phyloP scores from a whole-genome alignment of 371 early-diverging fungal species.

The Apophysomyces trapeziformis region DNA sequence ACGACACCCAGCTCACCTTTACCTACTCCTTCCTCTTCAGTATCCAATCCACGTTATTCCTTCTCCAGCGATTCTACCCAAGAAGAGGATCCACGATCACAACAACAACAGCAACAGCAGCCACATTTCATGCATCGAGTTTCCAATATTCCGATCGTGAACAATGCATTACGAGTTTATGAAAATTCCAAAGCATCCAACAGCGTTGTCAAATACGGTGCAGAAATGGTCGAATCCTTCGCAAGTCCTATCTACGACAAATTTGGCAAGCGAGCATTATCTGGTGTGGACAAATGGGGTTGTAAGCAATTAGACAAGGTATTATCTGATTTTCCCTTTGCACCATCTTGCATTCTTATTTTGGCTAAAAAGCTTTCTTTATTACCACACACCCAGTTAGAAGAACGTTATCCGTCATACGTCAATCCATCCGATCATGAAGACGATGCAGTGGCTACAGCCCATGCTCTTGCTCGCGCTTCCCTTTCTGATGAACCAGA shows the following conservation, averaged over 20 bases:
- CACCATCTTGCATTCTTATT: not conserved
- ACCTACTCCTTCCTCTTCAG: constrained; percentile 31
- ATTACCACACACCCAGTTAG: not conserved
- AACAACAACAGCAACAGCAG: constrained; percentile 11
- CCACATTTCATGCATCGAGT: constrained; percentile 75
- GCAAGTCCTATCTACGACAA: constrained; percentile 45
- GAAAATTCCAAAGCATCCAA: constrained; percentile 76
- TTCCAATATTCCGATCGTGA: constrained; percentile 80
- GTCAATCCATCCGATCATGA: constrained; percentile 17
- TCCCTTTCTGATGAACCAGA: constrained; percentile 32
- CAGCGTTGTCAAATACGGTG: constrained; percentile 61
- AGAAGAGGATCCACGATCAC: constrained; percentile 23
- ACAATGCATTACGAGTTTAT: constrained; percentile 75
- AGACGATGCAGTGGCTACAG: constrained; percentile 42
- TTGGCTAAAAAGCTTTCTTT: not conserved
- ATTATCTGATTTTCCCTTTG: not conserved
- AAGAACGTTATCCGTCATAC: not conserved
- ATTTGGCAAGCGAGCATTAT: constrained; percentile 34
- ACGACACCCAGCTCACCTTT: constrained; percentile 41
- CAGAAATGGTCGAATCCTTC: constrained; percentile 77
- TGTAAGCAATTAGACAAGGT: constrained; percentile 40
- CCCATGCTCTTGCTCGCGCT: constrained; percentile 37
- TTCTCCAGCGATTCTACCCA: constrained; percentile 31
- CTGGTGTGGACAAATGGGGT: constrained; percentile 40
- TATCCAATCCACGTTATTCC: constrained; percentile 24